These are phyloP conservation scores for Podospora pseudocomata DNA, from an alignment of 495 filamentous ascomycete genomes.

Conservation along the genomic window DNA sequence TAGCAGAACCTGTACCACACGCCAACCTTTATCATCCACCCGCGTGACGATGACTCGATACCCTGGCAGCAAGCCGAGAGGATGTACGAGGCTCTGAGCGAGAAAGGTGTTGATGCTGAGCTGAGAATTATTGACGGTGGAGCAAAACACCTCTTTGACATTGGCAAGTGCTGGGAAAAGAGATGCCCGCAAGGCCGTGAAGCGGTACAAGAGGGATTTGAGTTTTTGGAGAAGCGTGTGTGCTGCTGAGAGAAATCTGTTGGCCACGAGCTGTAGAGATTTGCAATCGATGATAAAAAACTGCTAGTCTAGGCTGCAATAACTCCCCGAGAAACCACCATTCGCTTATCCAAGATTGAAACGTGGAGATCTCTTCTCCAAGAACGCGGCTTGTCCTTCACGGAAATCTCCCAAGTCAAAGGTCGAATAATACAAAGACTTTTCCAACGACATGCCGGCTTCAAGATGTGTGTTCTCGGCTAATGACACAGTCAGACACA, in stretches of 20 bases:
- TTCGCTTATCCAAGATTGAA: too few relatives aligned
- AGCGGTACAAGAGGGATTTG: not conserved
- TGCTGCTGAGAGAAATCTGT: too few relatives aligned
- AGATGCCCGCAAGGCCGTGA: not conserved
- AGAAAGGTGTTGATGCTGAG: not conserved
- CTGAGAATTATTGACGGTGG: not conserved
- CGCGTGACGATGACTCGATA: not conserved
- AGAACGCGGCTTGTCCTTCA: slow-evolving; percentile 3
- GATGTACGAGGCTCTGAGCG: not conserved
- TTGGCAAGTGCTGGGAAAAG: not conserved
- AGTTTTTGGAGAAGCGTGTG: not conserved
- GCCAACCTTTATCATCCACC: not conserved
- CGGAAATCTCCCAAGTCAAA: slow-evolving; percentile 3
- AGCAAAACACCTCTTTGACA: not conserved
- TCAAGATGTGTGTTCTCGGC: slow-evolving; percentile 1
- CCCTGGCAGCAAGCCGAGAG: not conserved
- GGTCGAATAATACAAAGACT: slow-evolving; percentile 1
- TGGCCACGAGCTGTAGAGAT: too few relatives aligned
- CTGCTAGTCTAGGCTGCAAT: too few relatives aligned
- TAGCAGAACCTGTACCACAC: not conserved
- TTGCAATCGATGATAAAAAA: too few relatives aligned
- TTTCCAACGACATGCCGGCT: not conserved
- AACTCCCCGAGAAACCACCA: too few relatives aligned
- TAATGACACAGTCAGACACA: not conserved
- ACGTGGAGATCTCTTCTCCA: not conserved